phyloP scores from a whole-genome alignment of 1,139 yeast species.

The Sugiyamaella xylanicola region DNA sequence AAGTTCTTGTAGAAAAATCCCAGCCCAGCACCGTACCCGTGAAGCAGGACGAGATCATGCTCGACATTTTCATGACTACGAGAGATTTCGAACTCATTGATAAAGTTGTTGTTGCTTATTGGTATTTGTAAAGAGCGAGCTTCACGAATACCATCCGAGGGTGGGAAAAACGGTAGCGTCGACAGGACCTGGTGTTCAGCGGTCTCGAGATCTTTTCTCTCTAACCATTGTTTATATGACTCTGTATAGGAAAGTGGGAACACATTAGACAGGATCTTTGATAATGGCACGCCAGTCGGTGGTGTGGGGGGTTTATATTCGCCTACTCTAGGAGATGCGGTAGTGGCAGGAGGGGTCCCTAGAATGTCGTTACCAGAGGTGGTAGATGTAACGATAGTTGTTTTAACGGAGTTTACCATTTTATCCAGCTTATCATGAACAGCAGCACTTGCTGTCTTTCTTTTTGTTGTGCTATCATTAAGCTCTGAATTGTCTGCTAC shows the following conservation, averaged over 20 bases:
- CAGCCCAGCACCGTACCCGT: constrained; percentile 90
- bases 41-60: constrained; percentile 62
- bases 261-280: constrained; percentile 36
- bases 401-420: constrained; percentile 9
- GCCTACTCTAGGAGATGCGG: neutral
- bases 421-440: constrained; percentile 10
- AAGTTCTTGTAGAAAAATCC: constrained; percentile 85
- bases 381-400: constrained; percentile 18
- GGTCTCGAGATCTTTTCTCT: constrained; percentile 42
- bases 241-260: constrained; percentile 46
- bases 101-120: constrained; percentile 49
- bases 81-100: constrained; percentile 59
- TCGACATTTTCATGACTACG: constrained; percentile 30
- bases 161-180: constrained; percentile 62
- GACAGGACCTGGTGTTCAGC: constrained; percentile 53
- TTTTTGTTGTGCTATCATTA: neutral
- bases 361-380: constrained; percentile 21
- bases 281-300: constrained; percentile 40
- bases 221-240: constrained; percentile 51
- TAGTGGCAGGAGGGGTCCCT: neutral
- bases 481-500: neutral
- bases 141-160: constrained; percentile 48
- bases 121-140: constrained; percentile 56
- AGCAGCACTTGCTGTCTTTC: neutral
- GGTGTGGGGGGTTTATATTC: constrained; percentile 38